Conservation (phyloP, 495 filamentous ascomycete species). For the Lasiosphaeriaceae sp. region DNA sequence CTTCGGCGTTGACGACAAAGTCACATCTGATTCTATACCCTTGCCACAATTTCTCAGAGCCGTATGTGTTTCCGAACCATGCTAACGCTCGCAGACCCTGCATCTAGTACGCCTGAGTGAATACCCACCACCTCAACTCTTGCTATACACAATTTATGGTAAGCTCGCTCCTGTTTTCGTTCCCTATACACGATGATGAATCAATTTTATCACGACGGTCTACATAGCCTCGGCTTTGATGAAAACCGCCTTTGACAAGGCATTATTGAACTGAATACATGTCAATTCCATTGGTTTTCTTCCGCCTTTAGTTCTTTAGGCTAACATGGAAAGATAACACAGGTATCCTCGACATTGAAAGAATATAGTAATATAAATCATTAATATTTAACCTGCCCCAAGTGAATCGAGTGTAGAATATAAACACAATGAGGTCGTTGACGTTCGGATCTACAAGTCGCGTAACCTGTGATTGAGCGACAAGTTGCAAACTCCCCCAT, state of each 20-base stretch:
- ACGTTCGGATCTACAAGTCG: too few relatives aligned
- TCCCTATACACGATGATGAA: slow-evolving; percentile 56
- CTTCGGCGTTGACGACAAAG: slow-evolving; percentile 61
- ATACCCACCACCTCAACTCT: too few relatives aligned
- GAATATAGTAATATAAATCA: too few relatives aligned
- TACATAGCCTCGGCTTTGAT: slow-evolving; percentile 90
- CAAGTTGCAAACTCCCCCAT: too few relatives aligned
- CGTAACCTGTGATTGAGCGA: too few relatives aligned
- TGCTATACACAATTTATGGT: slow-evolving; percentile 3
- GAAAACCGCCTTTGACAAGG: slow-evolving; percentile 91
- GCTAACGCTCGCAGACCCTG: slow-evolving; percentile 20
- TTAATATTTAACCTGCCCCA: background rate
- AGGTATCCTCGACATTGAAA: background rate
- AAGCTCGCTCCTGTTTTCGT: slow-evolving; percentile 13
- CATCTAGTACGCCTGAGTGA: too few relatives aligned
- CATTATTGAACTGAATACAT: slow-evolving; percentile 56
- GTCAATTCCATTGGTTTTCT: slow-evolving; percentile 7
- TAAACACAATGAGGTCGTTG: too few relatives aligned
- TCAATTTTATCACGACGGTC: slow-evolving; percentile 89
- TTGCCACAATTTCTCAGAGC: slow-evolving; percentile 10
- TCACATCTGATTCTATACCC: slow-evolving; percentile 41
- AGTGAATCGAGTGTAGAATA: background rate
- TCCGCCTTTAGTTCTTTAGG: background rate
- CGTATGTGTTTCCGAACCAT: background rate
- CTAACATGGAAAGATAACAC: slow-evolving; percentile 11